Conservation (phyloP, 495 filamentous ascomycete genomes). For the Talaromyces adpressus region DNA sequence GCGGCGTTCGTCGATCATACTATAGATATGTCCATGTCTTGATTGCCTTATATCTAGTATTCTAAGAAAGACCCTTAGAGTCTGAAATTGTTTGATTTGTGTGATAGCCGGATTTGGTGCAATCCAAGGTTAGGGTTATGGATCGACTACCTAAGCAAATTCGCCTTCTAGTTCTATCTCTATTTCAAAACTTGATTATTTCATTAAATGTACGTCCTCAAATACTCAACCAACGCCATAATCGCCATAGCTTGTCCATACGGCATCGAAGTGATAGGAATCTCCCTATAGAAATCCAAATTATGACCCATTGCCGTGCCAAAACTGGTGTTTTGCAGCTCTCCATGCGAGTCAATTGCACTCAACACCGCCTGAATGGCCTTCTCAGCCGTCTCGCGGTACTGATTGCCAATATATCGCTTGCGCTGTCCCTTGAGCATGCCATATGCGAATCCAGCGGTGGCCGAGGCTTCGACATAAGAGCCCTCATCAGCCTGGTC, state of each 20-base stretch:
- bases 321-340: slow-evolving; percentile 63
- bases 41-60: too few species aligned
- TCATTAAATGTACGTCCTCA: slow-evolving; percentile 38
- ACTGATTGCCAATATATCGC: slow-evolving; percentile 52
- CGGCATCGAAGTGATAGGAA: slow-evolving; percentile 65
- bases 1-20: too few species aligned
- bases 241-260: slow-evolving; percentile 76
- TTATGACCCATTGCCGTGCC: slow-evolving; percentile 64
- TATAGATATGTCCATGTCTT: too few species aligned
- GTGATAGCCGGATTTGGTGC: too few species aligned
- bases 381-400: slow-evolving; percentile 44
- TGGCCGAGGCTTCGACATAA: slow-evolving; percentile 65
- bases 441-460: slow-evolving; percentile 69
- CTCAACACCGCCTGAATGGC: slow-evolving; percentile 54
- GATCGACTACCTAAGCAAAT: neutral
- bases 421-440: slow-evolving; percentile 63
- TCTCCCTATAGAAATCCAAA: slow-evolving; percentile 62
- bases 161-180: neutral
- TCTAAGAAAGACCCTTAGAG: too few species aligned
- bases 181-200: neutral
- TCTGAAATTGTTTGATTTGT: too few species aligned
- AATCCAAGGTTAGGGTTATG: neutral
- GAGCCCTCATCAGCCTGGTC: slow-evolving; percentile 52
- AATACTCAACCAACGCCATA: slow-evolving; percentile 60
- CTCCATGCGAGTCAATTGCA: slow-evolving; percentile 52